phyloP scores from a whole-genome alignment of 768 basidiomycete genomes.

The Termitomyces sp. region DNA sequence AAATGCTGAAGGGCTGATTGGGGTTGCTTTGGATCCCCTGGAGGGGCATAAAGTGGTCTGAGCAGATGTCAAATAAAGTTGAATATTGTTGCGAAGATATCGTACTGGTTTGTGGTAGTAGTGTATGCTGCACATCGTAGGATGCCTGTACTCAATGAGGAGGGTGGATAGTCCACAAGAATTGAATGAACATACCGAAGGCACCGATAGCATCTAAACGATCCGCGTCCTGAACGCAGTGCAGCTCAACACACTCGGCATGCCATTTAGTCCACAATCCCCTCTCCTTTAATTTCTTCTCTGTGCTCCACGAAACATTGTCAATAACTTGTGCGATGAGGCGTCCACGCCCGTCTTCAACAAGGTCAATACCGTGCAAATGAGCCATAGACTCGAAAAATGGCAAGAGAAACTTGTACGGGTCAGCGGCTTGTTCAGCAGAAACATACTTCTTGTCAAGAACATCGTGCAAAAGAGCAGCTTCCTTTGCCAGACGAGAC shows the following conservation, averaged over 20 bases:
- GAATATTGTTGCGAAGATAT: not conserved
- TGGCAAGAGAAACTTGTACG: constrained; percentile 62
- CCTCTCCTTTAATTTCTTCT: constrained; percentile 55
- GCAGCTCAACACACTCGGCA: constrained; percentile 64
- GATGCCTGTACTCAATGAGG: constrained; percentile 33
- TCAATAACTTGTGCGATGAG: constrained; percentile 60
- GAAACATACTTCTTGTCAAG: constrained; percentile 83
- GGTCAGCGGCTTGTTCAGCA: constrained; percentile 48
- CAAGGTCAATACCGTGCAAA: constrained; percentile 45
- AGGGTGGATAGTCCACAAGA: not conserved
- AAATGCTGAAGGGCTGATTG: constrained; percentile 76
- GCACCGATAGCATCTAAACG: constrained; percentile 76
- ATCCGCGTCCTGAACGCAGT: constrained; percentile 80
- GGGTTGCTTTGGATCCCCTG: constrained; percentile 36
- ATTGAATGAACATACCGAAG: constrained; percentile 43
- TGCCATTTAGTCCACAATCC: constrained; percentile 66
- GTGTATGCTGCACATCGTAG: constrained; percentile 69
- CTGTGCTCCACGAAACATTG: constrained; percentile 83
- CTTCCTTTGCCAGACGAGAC: constrained; percentile 19
- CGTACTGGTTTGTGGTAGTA: constrained; percentile 44
- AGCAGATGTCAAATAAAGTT: not conserved
- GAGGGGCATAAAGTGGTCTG: constrained; percentile 43
- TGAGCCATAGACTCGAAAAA: constrained; percentile 46
- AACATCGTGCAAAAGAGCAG: constrained; percentile 86
- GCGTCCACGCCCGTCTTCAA: constrained; percentile 54